Conservation (phyloP, 306 rosid species). For the Delonix regia region DNA sequence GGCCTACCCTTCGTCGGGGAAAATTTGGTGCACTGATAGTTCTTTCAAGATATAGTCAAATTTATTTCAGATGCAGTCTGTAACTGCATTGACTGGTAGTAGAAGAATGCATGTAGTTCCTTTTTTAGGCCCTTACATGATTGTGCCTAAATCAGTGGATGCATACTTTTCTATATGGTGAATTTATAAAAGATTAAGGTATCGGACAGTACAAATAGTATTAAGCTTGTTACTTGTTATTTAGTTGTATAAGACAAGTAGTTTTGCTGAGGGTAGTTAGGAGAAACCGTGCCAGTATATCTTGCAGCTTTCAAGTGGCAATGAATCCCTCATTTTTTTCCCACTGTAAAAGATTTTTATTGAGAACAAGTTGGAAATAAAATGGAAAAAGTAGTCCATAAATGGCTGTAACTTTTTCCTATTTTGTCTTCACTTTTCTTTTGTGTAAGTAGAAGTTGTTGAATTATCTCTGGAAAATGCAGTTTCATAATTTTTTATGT, state of each 20-base stretch:
- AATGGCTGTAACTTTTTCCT: background rate
- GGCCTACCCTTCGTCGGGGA: background rate
- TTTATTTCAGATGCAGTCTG: background rate
- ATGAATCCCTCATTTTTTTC: background rate
- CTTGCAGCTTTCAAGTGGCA: background rate
- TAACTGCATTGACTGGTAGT: background rate
- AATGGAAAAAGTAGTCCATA: background rate
- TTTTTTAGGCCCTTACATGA: background rate
- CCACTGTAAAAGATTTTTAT: too few relatives aligned
- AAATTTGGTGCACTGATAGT: background rate
- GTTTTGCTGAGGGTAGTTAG: too few relatives aligned
- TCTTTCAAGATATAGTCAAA: background rate
- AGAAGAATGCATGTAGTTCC: background rate
- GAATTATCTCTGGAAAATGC: slow-evolving; percentile 8
- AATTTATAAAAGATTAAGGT: background rate
- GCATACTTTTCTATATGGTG: background rate
- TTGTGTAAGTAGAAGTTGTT: background rate
- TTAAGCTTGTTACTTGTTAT: background rate
- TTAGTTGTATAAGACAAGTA: too few relatives aligned
- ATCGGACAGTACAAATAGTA: background rate
- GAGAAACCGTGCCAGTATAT: too few relatives aligned
- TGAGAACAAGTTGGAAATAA: background rate
- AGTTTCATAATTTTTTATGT: slow-evolving; percentile 17
- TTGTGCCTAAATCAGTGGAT: background rate
- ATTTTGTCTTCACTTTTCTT: background rate